phyloP scores from a whole-genome alignment of 257 asterid species.

The Salvia splendens region DNA sequence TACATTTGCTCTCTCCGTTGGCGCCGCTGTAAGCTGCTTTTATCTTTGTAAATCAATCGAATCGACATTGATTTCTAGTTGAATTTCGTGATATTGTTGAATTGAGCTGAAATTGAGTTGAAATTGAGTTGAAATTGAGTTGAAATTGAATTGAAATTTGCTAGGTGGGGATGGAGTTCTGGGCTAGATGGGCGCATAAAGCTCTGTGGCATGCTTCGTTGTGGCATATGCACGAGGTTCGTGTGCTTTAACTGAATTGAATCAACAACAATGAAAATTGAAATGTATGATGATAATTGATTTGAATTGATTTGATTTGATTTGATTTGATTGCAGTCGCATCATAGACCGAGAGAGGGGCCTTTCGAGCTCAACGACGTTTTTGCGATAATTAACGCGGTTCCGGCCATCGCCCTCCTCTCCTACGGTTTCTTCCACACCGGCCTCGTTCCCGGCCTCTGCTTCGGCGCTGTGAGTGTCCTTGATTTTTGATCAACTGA shows the following conservation, averaged over 20 bases:
- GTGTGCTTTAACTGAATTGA: not conserved
- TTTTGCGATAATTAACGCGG: conserved; percentile 88
- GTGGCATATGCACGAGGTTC: conserved; percentile 99
- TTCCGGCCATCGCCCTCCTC: conserved; percentile 93
- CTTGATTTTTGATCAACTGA: no score
- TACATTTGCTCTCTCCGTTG: conserved; percentile 91
- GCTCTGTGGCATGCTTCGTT: conserved; percentile 98
- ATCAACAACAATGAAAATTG: no score
- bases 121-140: no score
- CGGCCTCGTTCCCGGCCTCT: conserved; percentile 94
- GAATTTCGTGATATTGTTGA: no score
- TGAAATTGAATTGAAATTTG: no score
- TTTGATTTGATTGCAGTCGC: conserved; percentile 57
- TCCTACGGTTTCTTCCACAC: conserved; percentile 84
- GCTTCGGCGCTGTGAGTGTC: conserved; percentile 87
- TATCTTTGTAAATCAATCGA: no score
- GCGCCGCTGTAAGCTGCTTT: conserved; percentile 85
- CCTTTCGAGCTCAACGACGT: conserved; percentile 93
- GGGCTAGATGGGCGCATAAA: conserved; percentile 99
- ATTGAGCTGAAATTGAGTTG: no score
- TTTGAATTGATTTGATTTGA: no score
- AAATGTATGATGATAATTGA: no score
- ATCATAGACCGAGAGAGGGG: conserved; percentile 96
- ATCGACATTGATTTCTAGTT: no score
- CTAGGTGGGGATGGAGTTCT: conserved; percentile 95